Percentiles rank a stretch among this genome's conserved stretches.
Evolutionary conservation across 1,284 basidiomycete species (phyloP).

Genomic region (Chondrostereum purpureum): DNA sequence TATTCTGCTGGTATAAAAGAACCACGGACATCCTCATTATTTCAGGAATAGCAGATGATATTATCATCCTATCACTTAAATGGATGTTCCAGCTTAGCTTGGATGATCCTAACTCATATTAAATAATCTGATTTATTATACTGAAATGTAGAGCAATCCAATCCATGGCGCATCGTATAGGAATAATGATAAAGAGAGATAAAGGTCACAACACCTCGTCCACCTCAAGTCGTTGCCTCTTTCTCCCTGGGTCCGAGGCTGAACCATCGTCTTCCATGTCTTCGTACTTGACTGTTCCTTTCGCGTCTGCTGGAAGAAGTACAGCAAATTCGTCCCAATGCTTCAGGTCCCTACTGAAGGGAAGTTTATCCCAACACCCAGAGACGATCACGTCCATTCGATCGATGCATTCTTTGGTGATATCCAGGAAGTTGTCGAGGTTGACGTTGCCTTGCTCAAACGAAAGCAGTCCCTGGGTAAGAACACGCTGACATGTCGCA

Average conservation of each 20-base stretch:
- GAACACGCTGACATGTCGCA: not conserved
- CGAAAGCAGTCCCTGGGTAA: not conserved
- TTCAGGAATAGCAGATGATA: too few species aligned
- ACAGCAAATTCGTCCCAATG: not conserved
- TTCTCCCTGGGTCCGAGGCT: too few species aligned
- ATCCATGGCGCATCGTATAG: too few species aligned
- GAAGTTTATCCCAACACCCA: not conserved
- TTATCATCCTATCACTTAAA: too few species aligned
- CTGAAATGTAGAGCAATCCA: too few species aligned
- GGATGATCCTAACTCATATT: too few species aligned
- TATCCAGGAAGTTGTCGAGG: not conserved
- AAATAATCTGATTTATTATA: too few species aligned
- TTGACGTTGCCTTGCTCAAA: not conserved
- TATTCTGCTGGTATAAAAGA: too few species aligned
- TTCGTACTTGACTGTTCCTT: not conserved
- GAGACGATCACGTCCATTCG: not conserved
- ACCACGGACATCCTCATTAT: too few species aligned
- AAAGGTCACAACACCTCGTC: too few species aligned
- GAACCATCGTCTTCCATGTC: not conserved
- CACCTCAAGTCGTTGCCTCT: not conserved
- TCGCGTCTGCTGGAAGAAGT: not conserved
- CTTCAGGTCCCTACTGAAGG: not conserved
- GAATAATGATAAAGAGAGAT: too few species aligned
- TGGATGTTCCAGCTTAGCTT: too few species aligned
- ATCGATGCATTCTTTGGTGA: not conserved